Evolutionary conservation across 495 filamentous ascomycete species (phyloP).

Genomic region (Durotheca rogersii): DNA sequence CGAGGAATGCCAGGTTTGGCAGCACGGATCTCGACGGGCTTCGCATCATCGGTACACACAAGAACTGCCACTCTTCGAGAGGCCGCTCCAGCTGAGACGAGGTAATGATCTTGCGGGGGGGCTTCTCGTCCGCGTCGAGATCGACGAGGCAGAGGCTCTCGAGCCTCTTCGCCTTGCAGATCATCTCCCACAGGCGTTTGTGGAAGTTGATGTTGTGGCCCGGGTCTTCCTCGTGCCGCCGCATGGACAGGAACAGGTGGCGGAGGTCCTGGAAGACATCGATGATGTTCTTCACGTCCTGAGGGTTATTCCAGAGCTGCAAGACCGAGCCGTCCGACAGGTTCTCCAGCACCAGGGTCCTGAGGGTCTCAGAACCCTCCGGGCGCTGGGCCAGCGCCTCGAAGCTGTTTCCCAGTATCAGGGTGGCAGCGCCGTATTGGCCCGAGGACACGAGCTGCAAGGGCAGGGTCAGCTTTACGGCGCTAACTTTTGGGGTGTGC

Average conservation of each 20-base stretch:
- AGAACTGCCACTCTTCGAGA: conserved; percentile 23
- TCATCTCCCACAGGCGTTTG: conserved; percentile 30
- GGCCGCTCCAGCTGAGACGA: conserved; percentile 10
- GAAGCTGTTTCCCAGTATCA: conserved; percentile 34
- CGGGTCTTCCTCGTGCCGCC: conserved; percentile 20
- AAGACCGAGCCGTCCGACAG: conserved; percentile 23
- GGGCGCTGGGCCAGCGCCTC: conserved; percentile 22
- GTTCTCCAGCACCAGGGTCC: conserved; percentile 29
- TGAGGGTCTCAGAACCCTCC: conserved; percentile 19
- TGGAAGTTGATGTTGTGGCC: conserved; percentile 15
- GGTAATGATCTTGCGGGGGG: conserved; percentile 8
- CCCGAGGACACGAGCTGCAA: conserved; percentile 21
- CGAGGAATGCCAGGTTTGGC: conserved; percentile 24
- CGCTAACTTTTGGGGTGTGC: conserved; percentile 16
- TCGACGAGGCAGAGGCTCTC: conserved; percentile 28
- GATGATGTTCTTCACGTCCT: conserved; percentile 34
- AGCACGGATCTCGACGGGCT: conserved; percentile 18
- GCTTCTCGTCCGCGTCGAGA: conserved; percentile 22
- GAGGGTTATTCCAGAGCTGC: conserved; percentile 31
- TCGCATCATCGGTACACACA: conserved; percentile 17
- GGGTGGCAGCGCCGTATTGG: conserved; percentile 25
- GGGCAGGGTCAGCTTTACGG: conserved; percentile 26
- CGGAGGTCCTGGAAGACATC: conserved; percentile 9
- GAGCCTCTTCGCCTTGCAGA: conserved; percentile 25
- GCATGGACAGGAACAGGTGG: conserved; percentile 26